phyloP scores from a whole-genome alignment of 306 rosid genomes.

The Cicer pinnatifidum region DNA sequence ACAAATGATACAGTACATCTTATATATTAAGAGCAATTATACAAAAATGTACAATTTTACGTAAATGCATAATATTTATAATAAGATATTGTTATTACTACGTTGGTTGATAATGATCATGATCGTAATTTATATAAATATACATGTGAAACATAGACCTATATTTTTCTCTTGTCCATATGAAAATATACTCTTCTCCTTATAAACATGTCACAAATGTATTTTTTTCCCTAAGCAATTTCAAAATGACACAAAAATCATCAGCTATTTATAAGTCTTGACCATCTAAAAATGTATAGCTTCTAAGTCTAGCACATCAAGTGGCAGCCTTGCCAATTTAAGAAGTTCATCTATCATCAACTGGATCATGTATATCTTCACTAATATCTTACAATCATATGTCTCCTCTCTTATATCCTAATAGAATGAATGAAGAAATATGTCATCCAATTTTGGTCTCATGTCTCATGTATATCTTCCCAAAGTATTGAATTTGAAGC shows the following conservation, averaged over 20 bases:
- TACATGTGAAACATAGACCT: conserved; percentile 2
- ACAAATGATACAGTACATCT: neutral
- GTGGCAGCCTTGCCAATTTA: neutral
- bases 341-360: neutral
- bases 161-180: neutral
- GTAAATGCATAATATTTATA: neutral
- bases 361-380: neutral
- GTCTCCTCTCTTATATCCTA: too few relatives aligned
- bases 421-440: too few relatives aligned
- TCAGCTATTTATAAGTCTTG: neutral
- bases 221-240: neutral
- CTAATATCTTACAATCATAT: too few relatives aligned
- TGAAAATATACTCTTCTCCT: neutral
- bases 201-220: neutral
- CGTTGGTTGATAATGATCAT: neutral
- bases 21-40: neutral
- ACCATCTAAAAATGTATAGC: neutral
- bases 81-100: neutral
- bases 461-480: neutral
- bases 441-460: too few relatives aligned
- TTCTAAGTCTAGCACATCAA: neutral
- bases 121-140: neutral
- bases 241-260: conserved; percentile 2
- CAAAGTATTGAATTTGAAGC: neutral
- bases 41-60: neutral